phyloP scores from a whole-genome alignment of 2,329 filamentous ascomycete genomes.

The Cercospora sojina region DNA sequence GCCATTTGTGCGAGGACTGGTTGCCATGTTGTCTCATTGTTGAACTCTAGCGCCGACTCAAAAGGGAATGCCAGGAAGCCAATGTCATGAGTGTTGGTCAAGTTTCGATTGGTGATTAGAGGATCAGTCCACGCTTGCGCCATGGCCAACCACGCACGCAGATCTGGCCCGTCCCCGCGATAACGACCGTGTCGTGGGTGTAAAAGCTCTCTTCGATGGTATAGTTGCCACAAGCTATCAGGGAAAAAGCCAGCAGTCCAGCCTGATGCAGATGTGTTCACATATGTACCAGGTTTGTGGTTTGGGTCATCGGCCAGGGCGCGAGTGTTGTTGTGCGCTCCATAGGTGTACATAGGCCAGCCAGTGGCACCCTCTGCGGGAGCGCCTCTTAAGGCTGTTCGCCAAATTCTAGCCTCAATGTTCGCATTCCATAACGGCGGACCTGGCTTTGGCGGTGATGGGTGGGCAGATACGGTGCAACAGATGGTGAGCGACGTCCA shows the following conservation, averaged over 20 bases:
- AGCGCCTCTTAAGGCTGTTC: conserved; percentile 17
- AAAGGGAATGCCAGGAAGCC: conserved; percentile 25
- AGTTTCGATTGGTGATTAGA: conserved; percentile 19
- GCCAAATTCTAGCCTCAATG: conserved; percentile 21
- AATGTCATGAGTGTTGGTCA: conserved; percentile 23
- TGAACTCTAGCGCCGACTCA: conserved; percentile 19
- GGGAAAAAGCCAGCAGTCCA: conserved; percentile 25
- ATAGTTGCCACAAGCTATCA: conserved; percentile 23
- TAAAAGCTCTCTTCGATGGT: conserved; percentile 9
- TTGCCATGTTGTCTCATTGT: conserved; percentile 15
- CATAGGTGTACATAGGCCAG: conserved; percentile 23
- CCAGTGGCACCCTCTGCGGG: conserved; percentile 13
- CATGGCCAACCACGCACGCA: conserved; percentile 18
- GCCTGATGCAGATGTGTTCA: conserved; percentile 16
- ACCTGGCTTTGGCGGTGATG: neutral
- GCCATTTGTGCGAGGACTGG: conserved; percentile 21
- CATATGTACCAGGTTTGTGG: conserved; percentile 14
- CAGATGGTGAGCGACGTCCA: neutral
- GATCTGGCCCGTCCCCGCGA: neutral
- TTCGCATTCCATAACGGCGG: conserved; percentile 16
- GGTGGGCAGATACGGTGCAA: neutral
- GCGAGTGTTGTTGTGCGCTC: conserved; percentile 22
- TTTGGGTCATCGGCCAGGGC: neutral
- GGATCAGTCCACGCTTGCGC: conserved; percentile 22
- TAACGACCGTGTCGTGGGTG: neutral